phyloP scores from a whole-genome alignment of 345 rosid genomes.

The Corchorus capsularis region DNA sequence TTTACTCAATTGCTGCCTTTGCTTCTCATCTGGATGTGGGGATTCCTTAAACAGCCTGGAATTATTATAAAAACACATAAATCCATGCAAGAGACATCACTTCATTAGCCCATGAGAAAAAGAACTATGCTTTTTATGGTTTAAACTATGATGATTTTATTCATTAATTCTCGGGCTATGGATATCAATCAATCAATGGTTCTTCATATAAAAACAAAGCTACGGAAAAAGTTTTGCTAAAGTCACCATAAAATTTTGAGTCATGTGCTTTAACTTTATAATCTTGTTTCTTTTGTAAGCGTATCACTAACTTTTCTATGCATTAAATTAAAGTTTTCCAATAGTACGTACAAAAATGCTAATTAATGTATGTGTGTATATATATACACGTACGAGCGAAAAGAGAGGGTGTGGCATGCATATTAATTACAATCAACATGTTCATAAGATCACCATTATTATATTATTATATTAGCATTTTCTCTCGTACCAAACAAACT shows the following conservation, averaged over 20 bases:
- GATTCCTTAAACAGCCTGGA: conserved; percentile 91
- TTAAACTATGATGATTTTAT: too few relatives aligned
- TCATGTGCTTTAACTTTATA: conserved; percentile 25
- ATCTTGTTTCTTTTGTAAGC: conserved; percentile 21
- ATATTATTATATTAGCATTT: too few relatives aligned
- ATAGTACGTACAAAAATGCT: background rate
- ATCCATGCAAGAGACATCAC: background rate
- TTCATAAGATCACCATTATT: too few relatives aligned
- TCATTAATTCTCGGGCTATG: background rate
- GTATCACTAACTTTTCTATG: conserved; percentile 18
- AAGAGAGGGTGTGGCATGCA: too few relatives aligned
- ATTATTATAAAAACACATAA: background rate
- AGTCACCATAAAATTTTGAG: conserved; percentile 26
- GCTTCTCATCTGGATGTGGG: conserved; percentile 99
- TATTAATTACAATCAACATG: too few relatives aligned
- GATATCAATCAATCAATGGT: background rate
- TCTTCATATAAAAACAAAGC: conserved; percentile 18
- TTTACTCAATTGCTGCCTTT: conserved; percentile 91
- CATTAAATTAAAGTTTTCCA: background rate
- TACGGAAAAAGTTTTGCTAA: conserved; percentile 3
- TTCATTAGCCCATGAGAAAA: conserved; percentile 2
- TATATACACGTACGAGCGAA: background rate
- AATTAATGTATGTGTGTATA: background rate
- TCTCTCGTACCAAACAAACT: too few relatives aligned
- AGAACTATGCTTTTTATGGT: background rate